These are phyloP conservation scores for Alternaria rosae DNA, from an alignment of 2,329 filamentous ascomycete genomes.

Conservation along the genomic window DNA sequence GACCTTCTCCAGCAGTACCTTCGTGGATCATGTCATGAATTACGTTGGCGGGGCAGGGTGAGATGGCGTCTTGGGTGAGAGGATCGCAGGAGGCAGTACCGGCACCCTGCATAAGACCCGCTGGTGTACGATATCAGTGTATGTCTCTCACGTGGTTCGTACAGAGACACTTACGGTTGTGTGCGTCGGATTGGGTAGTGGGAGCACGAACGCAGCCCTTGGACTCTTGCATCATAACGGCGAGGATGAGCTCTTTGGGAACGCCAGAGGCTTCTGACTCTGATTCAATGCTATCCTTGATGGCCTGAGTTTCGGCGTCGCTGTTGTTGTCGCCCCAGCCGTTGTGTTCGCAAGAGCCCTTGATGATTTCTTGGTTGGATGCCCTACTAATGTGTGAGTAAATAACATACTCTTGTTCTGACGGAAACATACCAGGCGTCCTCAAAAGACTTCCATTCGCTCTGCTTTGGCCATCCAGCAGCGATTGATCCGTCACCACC, in stretches of 20 bases:
- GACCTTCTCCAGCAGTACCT: slow-evolving; percentile 52
- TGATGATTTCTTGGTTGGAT: slow-evolving; percentile 47
- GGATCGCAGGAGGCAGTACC: slow-evolving; percentile 38
- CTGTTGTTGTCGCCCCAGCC: slow-evolving; percentile 49
- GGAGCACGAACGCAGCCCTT: slow-evolving; percentile 57
- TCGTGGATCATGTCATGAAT: slow-evolving; percentile 55
- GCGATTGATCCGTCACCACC: slow-evolving; percentile 47
- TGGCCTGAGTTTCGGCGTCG: slow-evolving; percentile 46
- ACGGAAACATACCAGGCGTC: slow-evolving; percentile 34
- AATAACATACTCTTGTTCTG: not conserved
- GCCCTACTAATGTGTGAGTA: slow-evolving; percentile 29
- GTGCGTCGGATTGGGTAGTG: slow-evolving; percentile 52
- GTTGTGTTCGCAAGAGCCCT: slow-evolving; percentile 46
- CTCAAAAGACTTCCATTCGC: slow-evolving; percentile 48
- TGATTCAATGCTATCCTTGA: slow-evolving; percentile 50
- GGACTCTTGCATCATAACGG: slow-evolving; percentile 57
- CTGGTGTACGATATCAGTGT: not conserved
- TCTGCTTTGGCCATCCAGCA: slow-evolving; percentile 49
- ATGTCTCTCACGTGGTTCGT: not conserved
- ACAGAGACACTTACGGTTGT: slow-evolving; percentile 41
- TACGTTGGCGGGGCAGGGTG: slow-evolving; percentile 31
- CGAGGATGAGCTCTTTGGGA: slow-evolving; percentile 54
- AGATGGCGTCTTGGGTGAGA: slow-evolving; percentile 49
- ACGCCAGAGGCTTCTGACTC: slow-evolving; percentile 41
- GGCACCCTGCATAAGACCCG: slow-evolving; percentile 58